Conservation (phyloP, 2,329 filamentous ascomycete genomes). For the Arthrobotrys conoides region DNA sequence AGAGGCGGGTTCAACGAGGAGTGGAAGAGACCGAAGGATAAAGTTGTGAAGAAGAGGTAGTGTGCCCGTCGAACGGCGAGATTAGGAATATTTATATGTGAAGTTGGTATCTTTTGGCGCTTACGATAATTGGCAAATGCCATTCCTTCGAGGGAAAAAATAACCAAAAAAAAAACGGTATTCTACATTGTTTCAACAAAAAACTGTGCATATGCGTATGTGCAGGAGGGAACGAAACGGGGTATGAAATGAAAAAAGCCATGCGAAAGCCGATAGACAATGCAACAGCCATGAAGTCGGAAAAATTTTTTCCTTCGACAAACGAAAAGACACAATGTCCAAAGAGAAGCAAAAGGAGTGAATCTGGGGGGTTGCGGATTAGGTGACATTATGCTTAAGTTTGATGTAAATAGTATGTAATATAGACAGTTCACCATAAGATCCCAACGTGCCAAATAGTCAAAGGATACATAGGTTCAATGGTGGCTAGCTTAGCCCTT, state of each 20-base stretch:
- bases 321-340: slow-evolving; percentile 16
- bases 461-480: not conserved
- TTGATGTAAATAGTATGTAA: slow-evolving; percentile 59
- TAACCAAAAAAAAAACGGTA: slow-evolving; percentile 2
- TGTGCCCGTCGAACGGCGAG: not conserved
- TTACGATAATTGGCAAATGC: slow-evolving; percentile 14
- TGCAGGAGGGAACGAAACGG: slow-evolving; percentile 4
- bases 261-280: slow-evolving; percentile 57
- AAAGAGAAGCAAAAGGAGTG: slow-evolving; percentile 34
- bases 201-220: slow-evolving; percentile 32
- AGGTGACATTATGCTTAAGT: slow-evolving; percentile 49
- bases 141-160: slow-evolving; percentile 5
- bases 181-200: slow-evolving; percentile 47
- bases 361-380: slow-evolving; percentile 33
- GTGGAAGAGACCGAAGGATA: slow-evolving; percentile 77
- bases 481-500: slow-evolving; percentile 66
- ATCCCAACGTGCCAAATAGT: slow-evolving; percentile 14
- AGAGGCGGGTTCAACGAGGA: slow-evolving; percentile 90
- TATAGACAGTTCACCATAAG: slow-evolving; percentile 56
- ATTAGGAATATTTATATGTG: not conserved
- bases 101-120: slow-evolving; percentile 23
- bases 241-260: slow-evolving; percentile 53
- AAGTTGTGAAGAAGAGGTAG: slow-evolving; percentile 63
- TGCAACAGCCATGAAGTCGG: slow-evolving; percentile 33
- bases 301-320: not conserved